These are phyloP conservation scores for Wickerhamomyces mucosus DNA, from an alignment of 805 yeast genomes.

Conservation along the genomic window DNA sequence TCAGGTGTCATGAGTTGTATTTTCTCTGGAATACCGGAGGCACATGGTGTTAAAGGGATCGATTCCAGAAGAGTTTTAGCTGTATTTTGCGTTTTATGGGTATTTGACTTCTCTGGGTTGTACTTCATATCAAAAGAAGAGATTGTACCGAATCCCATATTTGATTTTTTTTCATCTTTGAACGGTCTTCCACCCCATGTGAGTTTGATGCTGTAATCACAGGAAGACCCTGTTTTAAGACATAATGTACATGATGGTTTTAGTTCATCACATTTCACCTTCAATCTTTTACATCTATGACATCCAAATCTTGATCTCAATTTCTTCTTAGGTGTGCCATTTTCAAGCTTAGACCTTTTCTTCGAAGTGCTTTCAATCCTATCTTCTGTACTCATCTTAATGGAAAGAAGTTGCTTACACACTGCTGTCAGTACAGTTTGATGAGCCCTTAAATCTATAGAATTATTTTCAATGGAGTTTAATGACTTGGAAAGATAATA, in stretches of 20 bases:
- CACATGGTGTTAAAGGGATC: not conserved
- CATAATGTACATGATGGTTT: slow-evolving; percentile 59
- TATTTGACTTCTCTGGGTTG: slow-evolving; percentile 1
- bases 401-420: too few species aligned
- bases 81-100: not conserved
- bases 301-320: slow-evolving; percentile 51
- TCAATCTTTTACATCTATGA: slow-evolving; percentile 48
- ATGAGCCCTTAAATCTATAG: too few species aligned
- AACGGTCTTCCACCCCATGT: slow-evolving; percentile 74
- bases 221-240: slow-evolving; percentile 30
- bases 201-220: slow-evolving; percentile 57
- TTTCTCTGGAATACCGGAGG: not conserved
- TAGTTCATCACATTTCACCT: slow-evolving; percentile 60
- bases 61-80: not conserved
- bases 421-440: too few species aligned
- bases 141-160: slow-evolving; percentile 14
- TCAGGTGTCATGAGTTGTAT: not conserved
- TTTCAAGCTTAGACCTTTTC: too few species aligned
- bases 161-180: slow-evolving; percentile 29
- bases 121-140: slow-evolving; percentile 10
- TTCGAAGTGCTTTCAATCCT: too few species aligned
- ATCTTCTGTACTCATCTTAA: too few species aligned
- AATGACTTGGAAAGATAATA: too few species aligned
- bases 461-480: too few species aligned
- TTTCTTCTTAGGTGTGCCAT: slow-evolving; percentile 18